These are phyloP conservation scores for Aspergillus flavus DNA, from an alignment of 2,329 filamentous ascomycete genomes.

Conservation along the genomic window DNA sequence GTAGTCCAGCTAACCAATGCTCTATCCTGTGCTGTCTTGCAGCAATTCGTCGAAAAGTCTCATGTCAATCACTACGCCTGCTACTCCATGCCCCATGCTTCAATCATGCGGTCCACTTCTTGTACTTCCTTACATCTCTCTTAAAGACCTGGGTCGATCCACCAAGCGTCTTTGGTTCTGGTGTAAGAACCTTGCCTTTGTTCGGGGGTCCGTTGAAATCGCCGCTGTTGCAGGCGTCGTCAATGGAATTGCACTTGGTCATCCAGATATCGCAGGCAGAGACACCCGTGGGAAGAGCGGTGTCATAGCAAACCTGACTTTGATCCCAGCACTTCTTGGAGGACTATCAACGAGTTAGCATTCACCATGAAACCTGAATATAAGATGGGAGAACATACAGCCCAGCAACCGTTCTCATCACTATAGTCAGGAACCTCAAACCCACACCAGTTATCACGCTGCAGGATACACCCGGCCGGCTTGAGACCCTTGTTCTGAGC, in stretches of 20 bases:
- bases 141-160: conserved; percentile 8
- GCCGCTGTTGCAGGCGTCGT: conserved; percentile 43
- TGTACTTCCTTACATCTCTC: background rate
- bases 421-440: conserved; percentile 61
- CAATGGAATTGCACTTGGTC: conserved; percentile 58
- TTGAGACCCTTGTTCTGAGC: conserved; percentile 54
- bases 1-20: conserved; percentile 3
- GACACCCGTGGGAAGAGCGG: conserved; percentile 61
- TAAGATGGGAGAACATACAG: conserved; percentile 28
- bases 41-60: background rate
- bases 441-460: conserved; percentile 75
- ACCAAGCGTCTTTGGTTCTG: conserved; percentile 7
- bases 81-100: background rate
- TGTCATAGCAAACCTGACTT: conserved; percentile 60
- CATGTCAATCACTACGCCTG: background rate
- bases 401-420: conserved; percentile 63
- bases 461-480: conserved; percentile 60
- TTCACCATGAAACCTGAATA: background rate
- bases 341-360: conserved; percentile 28
- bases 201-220: conserved; percentile 49
- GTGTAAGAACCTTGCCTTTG: conserved; percentile 43
- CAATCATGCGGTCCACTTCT: background rate
- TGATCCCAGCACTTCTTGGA: conserved; percentile 62
- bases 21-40: background rate
- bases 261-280: conserved; percentile 65